A percentile compares a stretch with the other conserved stretches of the same genome.
These are phyloP conservation scores for Globisporangium solare DNA, from an alignment of 352 stramenopile species.

Conservation along the genomic window DNA sequence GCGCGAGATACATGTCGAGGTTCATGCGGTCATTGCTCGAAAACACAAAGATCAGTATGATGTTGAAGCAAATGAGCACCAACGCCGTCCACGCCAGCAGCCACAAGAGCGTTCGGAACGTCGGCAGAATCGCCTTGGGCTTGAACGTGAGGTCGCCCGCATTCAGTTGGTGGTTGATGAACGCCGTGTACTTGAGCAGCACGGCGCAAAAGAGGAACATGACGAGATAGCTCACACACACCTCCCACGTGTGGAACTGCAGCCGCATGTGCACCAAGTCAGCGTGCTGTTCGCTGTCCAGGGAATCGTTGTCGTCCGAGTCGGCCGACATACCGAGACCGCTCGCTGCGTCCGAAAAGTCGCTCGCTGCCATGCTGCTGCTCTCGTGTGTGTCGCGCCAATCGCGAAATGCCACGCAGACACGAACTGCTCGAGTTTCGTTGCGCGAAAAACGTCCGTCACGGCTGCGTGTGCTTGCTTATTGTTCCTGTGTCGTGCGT, in stretches of 20 bases:
- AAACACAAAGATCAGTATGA: slow-evolving; percentile 37
- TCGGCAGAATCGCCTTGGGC: slow-evolving; percentile 53
- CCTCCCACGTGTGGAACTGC: slow-evolving; percentile 39
- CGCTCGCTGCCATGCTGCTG: not conserved
- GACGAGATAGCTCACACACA: slow-evolving; percentile 49
- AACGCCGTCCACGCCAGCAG: slow-evolving; percentile 27
- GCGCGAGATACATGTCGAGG: slow-evolving; percentile 8
- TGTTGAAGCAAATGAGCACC: slow-evolving; percentile 29
- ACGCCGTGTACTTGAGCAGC: slow-evolving; percentile 44
- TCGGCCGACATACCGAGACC: not conserved
- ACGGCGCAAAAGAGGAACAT: slow-evolving; percentile 47
- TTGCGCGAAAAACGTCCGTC: not conserved
- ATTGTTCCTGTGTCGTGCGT: not conserved
- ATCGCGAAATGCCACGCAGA: not conserved
- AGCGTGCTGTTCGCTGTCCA: not conserved
- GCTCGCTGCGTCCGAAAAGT: not conserved
- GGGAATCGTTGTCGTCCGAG: not conserved
- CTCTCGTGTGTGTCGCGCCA: not conserved
- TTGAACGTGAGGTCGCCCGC: slow-evolving; percentile 36
- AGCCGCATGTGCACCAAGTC: not conserved
- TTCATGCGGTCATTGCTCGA: slow-evolving; percentile 19
- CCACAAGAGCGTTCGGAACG: slow-evolving; percentile 57
- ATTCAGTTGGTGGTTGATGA: slow-evolving; percentile 29
- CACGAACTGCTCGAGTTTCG: not conserved
- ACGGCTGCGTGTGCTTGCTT: not conserved